phyloP scores from a whole-genome alignment of 2,329 filamentous ascomycete species.

The Knoxdaviesia proteae region DNA sequence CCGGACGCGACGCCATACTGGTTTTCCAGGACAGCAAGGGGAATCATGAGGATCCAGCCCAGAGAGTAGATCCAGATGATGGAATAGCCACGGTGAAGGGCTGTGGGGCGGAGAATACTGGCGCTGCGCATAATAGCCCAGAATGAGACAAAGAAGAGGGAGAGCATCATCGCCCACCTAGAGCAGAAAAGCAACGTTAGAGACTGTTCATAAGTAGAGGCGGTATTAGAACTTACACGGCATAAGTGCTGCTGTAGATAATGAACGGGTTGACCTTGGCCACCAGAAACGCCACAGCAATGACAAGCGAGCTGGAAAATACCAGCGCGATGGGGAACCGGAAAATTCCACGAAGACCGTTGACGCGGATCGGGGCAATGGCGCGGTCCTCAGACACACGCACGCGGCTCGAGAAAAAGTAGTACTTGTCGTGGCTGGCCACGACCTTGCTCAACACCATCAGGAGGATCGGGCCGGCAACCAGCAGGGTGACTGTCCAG shows the following conservation, averaged over 20 bases:
- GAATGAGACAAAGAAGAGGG: constrained; percentile 57
- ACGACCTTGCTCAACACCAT: constrained; percentile 49
- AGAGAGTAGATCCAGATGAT: constrained; percentile 68
- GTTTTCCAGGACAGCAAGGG: constrained; percentile 55
- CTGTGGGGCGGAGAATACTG: constrained; percentile 63
- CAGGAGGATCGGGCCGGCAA: constrained; percentile 57
- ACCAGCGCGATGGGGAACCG: constrained; percentile 60
- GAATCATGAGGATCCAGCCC: constrained; percentile 52
- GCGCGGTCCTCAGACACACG: constrained; percentile 37
- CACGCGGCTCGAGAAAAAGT: constrained; percentile 51
- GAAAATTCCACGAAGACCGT: constrained; percentile 66
- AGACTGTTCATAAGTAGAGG: too few relatives aligned
- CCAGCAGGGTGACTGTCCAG: constrained; percentile 63
- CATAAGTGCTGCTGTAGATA: constrained; percentile 73
- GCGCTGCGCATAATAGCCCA: constrained; percentile 71
- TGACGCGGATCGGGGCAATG: constrained; percentile 39
- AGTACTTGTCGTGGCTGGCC: constrained; percentile 59
- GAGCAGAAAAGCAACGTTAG: not conserved
- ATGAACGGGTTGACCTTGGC: constrained; percentile 76
- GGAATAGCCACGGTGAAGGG: constrained; percentile 62
- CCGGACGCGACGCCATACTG: constrained; percentile 51
- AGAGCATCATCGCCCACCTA: constrained; percentile 66
- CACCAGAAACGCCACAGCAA: constrained; percentile 55
- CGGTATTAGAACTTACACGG: constrained; percentile 29
- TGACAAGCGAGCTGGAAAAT: constrained; percentile 43